Base-by-base conservation (phyloP, 805 yeast species). In the Soucietia sequanensis region DNA sequence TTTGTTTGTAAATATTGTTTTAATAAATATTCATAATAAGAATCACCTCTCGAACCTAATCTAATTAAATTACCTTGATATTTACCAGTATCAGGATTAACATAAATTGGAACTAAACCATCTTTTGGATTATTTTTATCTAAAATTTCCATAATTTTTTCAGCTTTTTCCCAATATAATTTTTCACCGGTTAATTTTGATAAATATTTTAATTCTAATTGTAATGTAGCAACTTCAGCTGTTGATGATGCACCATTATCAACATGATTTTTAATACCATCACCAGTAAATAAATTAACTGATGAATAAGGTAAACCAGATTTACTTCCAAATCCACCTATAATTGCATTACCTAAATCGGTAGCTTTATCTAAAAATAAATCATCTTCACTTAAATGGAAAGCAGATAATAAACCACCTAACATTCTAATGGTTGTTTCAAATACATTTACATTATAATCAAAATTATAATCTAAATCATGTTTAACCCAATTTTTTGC, bases 391-490 rank as follows among this genome's bases (percentile, higher is more conserved):
- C 90, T 73, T 19, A 87, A 60, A 44, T 85, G 81, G 52, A 76
- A 78, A 0, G 95, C 95, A 3, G 95, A 82, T 31, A 90, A 62
- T n/a, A 90, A 67, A 0, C 97, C 97, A 28, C 97, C 97, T 17
- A 90, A 65, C 95, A 90, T 87, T 54, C 96, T 72, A 44, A 87
- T 89, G 5, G 97, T 87, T n/a, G 96, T 88, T 56, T 89, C 97
- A 60, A 90, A 90, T 5, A 88, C 81, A 53, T 83, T 88, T 27
- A 87, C 93, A 23, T 75, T 75, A 41, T 80, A 76, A 54, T 87
- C 84, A 46, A 85, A 76, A 47, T 80, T 77, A 54, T 86, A 89
- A 34, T 69, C 70, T 44, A 90, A 67, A 33, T 78, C 87, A 37
- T 80, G 63, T 31, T 73, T 70, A 31, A 90, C 83, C 95, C 96